Evolutionary conservation across 306 rosid species (phyloP), one percentile per base, ranked within the genome.

Genomic region (Rosa multiflora): DNA sequence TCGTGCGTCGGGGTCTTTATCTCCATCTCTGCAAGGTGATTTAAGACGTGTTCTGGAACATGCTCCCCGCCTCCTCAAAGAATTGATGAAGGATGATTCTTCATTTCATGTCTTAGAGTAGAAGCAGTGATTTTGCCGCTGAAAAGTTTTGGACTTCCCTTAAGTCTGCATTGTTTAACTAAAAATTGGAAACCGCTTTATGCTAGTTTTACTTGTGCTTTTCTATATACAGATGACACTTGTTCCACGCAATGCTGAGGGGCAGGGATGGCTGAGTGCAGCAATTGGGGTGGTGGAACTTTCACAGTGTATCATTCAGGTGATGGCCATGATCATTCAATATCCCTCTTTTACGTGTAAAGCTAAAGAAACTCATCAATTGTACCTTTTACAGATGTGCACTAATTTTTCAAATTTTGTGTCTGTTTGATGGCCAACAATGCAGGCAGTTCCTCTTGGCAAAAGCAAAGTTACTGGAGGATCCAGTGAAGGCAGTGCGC

Each of bases 201-300:
- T 21, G 10, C 72, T 20, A 18, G 67, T 44, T 56, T 68, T 78
- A 61, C 59, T 64, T 23, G 43, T 76, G 29, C 21, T 59, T 20
- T 44, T 44, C 55, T 79, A 39, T 67, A 56, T 76, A 21, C 81
- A 95, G 98, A 95, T 92, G 98, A 97, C 99, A 80, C 86, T 92
- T 79, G 84, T 91, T 79, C 99, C 97, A 59, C 91, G 97, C 73
- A 94, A 87, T 69, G 87, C 93, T 83, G 97, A 91, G 85, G 99
- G 99, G 76, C 95, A 91, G 73, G 99, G 99, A 68, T 95, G 99
- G 97, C 89, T 95, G 88, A 91, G 99, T 83, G 97, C 99, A 81
- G 92, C 97, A n/a, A 85, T 87, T 72, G 97, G 99, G 80, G 98
- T 95, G 61, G 87, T 91, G 46, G 99, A 95, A 86, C 97, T 95